These are phyloP conservation scores for Diatrype stigma DNA, from an alignment of 2,329 filamentous ascomycete genomes.

Conservation along the genomic window DNA sequence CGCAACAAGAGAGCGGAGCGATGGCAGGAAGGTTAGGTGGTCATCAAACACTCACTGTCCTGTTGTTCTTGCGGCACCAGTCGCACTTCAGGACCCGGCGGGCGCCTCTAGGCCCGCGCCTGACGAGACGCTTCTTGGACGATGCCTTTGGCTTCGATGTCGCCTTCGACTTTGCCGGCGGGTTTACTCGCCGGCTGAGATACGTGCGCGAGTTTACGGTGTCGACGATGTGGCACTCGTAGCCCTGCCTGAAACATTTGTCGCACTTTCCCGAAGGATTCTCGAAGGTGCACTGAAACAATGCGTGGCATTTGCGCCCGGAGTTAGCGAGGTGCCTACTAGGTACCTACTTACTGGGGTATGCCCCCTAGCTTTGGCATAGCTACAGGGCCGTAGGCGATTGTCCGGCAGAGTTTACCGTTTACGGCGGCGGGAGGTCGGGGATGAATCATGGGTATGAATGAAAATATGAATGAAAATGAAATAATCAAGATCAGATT, in stretches of 20 bases:
- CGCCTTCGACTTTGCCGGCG: too few relatives aligned
- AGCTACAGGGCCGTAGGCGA: too few relatives aligned
- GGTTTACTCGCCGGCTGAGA: too few relatives aligned
- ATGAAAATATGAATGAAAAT: too few relatives aligned
- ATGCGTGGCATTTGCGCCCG: background rate
- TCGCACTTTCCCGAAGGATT: conserved; percentile 1
- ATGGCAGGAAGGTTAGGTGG: background rate
- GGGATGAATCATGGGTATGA: too few relatives aligned
- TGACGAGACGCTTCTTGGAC: background rate
- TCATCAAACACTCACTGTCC: background rate
- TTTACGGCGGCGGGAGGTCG: too few relatives aligned
- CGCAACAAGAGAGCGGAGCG: background rate
- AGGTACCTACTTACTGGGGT: too few relatives aligned
- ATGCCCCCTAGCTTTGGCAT: too few relatives aligned
- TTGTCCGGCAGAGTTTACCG: too few relatives aligned
- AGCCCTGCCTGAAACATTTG: conserved; percentile 1
- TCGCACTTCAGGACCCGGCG: background rate
- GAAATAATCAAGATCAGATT: too few relatives aligned
- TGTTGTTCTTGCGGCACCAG: background rate
- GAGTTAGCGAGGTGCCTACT: background rate
- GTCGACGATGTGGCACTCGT: conserved; percentile 1
- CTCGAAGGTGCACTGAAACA: background rate
- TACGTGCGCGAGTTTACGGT: background rate
- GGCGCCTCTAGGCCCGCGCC: background rate
- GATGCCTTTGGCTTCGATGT: background rate